Conservation (phyloP, 805 yeast genomes). For the Ogataea populi-albae region DNA sequence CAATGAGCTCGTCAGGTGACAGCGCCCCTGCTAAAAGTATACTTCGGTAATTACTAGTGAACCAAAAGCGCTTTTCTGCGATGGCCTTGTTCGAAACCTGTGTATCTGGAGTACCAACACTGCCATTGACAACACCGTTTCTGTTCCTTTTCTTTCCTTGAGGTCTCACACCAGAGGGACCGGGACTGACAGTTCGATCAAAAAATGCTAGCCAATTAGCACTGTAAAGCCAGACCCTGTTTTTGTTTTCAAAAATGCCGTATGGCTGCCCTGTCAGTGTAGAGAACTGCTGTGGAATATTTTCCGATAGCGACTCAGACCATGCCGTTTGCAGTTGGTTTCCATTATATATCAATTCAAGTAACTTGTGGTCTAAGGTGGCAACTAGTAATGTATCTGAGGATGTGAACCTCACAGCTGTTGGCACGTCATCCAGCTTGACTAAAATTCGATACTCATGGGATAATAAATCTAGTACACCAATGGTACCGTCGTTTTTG, state of each 20-base stretch:
- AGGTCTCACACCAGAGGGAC: constrained; percentile 32
- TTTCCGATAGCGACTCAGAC: constrained; percentile 76
- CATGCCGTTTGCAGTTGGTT: constrained; percentile 57
- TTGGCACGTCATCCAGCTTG: constrained; percentile 56
- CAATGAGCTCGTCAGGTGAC: constrained; percentile 52
- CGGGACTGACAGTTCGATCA: constrained; percentile 57
- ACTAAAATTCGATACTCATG: constrained; percentile 44
- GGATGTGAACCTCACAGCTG: constrained; percentile 56
- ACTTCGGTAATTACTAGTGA: constrained; percentile 73
- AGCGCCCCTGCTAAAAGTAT: constrained; percentile 59
- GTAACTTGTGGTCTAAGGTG: constrained; percentile 70
- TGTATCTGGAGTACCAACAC: constrained; percentile 3
- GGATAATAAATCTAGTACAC: constrained; percentile 38
- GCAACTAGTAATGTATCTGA: constrained; percentile 53
- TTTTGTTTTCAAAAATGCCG: constrained; percentile 55
- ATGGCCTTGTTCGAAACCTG: constrained; percentile 9
- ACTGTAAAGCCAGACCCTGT: constrained; percentile 82
- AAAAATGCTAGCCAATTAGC: constrained; percentile 76
- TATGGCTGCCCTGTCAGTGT: constrained; percentile 62
- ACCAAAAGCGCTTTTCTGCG: constrained; percentile 57
- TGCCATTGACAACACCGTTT: constrained; percentile 23
- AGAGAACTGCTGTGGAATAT: constrained; percentile 63
- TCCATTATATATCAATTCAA: constrained; percentile 54
- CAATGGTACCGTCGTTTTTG: constrained; percentile 65
- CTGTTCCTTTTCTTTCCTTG: constrained; percentile 32